Evolutionary conservation across 2,329 filamentous ascomycete species (phyloP), one percentile per base, ranked within the genome.

Genomic region (Fusarium tupiense): DNA sequence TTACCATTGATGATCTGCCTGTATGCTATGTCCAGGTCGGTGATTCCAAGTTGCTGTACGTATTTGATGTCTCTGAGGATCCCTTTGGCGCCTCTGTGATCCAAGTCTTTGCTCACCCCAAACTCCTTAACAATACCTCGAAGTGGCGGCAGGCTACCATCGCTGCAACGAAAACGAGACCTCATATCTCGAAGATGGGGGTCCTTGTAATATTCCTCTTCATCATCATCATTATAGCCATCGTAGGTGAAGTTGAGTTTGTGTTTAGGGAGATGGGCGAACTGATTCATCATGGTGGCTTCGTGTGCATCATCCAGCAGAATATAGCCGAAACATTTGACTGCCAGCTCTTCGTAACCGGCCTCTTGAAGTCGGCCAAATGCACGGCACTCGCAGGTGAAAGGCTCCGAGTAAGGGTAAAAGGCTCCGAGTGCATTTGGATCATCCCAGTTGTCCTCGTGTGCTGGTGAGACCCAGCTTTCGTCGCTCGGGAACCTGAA

Each of bases 1-100:
- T 78, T 79, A 56, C 71, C 65, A 61, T 54, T 61, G 60, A 79
- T 64, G 17, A 77, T 11, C 47, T 80, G 76, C 20, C 67, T 20
- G 38, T 52, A 12, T 20, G 43, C 20, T 20, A 64, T 5, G 8
- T 64, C 62, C 11, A 64, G 37, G 13, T 41, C 11, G 8, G 49
- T 49, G 13, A 62, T 62, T 6, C 62, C 62, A 29, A 64, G 62
- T 29, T 40, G 35, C 11, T 54, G 52, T 29, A 54, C 26, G 19
- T 40, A 22, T 40, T 54, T 54, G 20, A 40, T 54, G 24, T 54
- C 52, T 29, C 35, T 22, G 24, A 54, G 52, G 20, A 40, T 26
- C 11, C 52, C 40, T 40, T 40, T 54, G 35, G 52, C 52, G 20
- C 35, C 11, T 54, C 17, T 54, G 35, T 54, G 22, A 17, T 54